Base-by-base conservation (phyloP, 1,284 basidiomycete genomes). In the Leucoagaricus sp. region DNA sequence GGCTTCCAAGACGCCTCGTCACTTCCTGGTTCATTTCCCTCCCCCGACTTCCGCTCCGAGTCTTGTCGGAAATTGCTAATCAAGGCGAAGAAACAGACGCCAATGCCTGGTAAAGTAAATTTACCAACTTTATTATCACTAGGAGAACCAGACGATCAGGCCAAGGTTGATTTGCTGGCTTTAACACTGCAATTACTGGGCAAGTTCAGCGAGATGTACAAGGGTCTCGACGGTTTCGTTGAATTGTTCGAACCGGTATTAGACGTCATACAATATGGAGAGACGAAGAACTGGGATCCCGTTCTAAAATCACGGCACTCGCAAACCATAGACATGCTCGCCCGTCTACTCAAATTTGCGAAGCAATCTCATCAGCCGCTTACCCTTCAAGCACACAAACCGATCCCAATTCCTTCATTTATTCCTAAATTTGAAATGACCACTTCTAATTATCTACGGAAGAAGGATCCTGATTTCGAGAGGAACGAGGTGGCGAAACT, bases 381-480 rank as follows among this genome's bases (percentile, higher is more conserved):
- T 36, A 79, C 80, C 10, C 80, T 99, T 28, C 97, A 99, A 77
- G 83, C 91, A 2, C 97, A 99, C 79, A 97, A 96, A 69, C 94
- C 96, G 2, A 95, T 99, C 52, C 93, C 97, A 6, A 97, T 99
- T 64, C 85, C 94, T 3, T 86, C 94, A 1, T 95, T 93, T 69
- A 82, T 94, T 25, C 97, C 97, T 68, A 96, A 95, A 70, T 99
- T 99, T 73, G 96, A 97, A 67, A 80, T 84, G 41, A 83, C 86
- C 38, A 89, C 86, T 44, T 93, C 93, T 17, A 91, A 87, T 41
- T 92, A 91, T 68, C 79, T 91, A 57, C 89, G 89, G 54, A 78
- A 80, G 56, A 91, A 91, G 67, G 96, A 99, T 72, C 96, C 97
- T 2, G 96, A 99, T 70, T 86, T 86, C 57, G 94, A 97, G 67